Base-by-base conservation (phyloP, 257 asterid genomes). In the Handroanthus guayacan region DNA sequence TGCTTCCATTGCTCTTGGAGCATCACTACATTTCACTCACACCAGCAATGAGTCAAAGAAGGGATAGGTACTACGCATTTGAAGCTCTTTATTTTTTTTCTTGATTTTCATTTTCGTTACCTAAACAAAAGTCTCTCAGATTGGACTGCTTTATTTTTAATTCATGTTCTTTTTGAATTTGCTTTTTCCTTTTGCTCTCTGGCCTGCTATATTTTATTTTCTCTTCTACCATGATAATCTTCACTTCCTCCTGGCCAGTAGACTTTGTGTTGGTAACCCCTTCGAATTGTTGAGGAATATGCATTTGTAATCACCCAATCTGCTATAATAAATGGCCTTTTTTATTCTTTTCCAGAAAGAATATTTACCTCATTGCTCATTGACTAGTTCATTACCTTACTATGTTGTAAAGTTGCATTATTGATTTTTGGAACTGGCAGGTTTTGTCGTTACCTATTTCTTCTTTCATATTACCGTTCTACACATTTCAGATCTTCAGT, bases 21-120 rank as follows among this genome's bases (percentile, higher is more conserved):
- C 96, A 95, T 83, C 90, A 71, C 5, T 95, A 89, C 82, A 91
- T 95, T 67, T 90, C 98, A 61, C 79, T 93, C 76, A 91, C 99
- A 36, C 97, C 98, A 36, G 96, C 95, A 39, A 90, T 93, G 98
- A 93, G 99, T 83, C 99, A 95, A 82, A 86, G 99, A 80, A 89
- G 98, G 82, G 99, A 95, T 79, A 89, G 99, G 99, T 95, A 85
- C 57, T 36, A n/a, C 66, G 75, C 80, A 60, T 38, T 69, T 61
- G 3, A 44, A 47, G 55, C 56, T 66, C 76, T 73, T 37, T 58
- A 8, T 52, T 38, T 48, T 14, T 31, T 16, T 31, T 50, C 0
- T 44, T 36, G 4, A 44, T 63, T 55, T 51, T 77, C 60, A 64
- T 51, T 67, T 43, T 55, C 47, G 16, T 62, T 63, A 7, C 12